Conservation (phyloP, 31 red algal genomes). For the Porphyra umbilicalis region DNA sequence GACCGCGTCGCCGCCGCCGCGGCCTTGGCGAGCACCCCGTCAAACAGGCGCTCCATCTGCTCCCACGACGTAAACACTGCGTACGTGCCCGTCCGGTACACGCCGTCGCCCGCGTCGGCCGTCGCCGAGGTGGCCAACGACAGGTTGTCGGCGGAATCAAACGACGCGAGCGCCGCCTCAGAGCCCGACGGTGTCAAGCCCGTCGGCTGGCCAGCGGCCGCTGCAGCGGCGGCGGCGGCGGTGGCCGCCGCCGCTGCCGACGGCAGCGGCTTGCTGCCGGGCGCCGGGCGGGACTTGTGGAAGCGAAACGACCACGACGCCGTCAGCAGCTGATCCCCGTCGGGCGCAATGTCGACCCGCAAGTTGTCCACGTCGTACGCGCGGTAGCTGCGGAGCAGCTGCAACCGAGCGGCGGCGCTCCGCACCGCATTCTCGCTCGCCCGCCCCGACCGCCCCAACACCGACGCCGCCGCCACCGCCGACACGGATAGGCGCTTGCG, state of each 20-base stretch:
- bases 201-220: background rate
- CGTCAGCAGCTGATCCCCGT: background rate
- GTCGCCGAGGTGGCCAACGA: conserved; percentile 15
- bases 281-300: background rate
- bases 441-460: background rate
- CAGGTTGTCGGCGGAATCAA: conserved; percentile 90
- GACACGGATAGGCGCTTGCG: conserved; percentile 6
- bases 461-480: background rate
- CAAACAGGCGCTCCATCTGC: conserved; percentile 64
- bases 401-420: conserved; percentile 50
- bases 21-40: conserved; percentile 33
- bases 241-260: background rate
- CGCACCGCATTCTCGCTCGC: conserved; percentile 6
- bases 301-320: conserved; percentile 50
- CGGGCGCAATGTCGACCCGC: conserved; percentile 16
- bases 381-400: conserved; percentile 74
- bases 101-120: conserved; percentile 15
- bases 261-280: background rate
- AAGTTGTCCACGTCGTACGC: conserved; percentile 85
- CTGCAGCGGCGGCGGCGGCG: background rate
- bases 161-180: conserved; percentile 25
- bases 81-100: conserved; percentile 48
- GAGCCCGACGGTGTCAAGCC: background rate
- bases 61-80: conserved; percentile 60
- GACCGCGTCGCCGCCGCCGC: background rate